phyloP scores from a whole-genome alignment of 768 basidiomycete genomes.

The Mycena maculata region DNA sequence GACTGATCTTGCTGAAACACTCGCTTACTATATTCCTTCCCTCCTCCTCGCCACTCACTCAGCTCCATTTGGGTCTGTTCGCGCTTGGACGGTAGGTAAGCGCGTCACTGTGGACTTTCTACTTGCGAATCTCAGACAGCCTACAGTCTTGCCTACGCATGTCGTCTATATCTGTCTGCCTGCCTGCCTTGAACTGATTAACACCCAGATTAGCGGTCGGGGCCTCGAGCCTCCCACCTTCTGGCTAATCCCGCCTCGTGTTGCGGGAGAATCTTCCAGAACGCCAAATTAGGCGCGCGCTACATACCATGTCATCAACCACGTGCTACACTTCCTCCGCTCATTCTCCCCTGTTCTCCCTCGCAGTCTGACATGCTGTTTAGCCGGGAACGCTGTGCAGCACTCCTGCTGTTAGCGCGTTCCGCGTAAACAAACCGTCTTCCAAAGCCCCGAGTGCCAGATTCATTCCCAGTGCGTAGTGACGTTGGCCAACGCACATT shows the following conservation, averaged over 20 bases:
- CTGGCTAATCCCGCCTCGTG: too few species aligned
- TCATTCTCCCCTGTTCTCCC: neutral
- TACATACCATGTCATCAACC: conserved; percentile 1
- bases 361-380: conserved; percentile 9
- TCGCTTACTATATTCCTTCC: conserved; percentile 14
- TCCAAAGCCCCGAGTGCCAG: too few species aligned
- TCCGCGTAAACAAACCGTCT: neutral
- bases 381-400: neutral
- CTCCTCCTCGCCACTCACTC: too few species aligned
- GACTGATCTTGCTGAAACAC: too few species aligned
- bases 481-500: neutral
- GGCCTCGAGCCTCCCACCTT: too few species aligned
- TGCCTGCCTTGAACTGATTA: conserved; percentile 3
- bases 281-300: conserved; percentile 8
- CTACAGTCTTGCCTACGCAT: conserved; percentile 3
- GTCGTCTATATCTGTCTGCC: conserved; percentile 20
- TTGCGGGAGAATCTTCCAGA: too few species aligned
- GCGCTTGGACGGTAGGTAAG: too few species aligned
- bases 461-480: conserved; percentile 14
- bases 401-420: neutral
- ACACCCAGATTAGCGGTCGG: conserved; percentile 24
- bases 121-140: conserved; percentile 3
- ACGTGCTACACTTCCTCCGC: conserved; percentile 6
- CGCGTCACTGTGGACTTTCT: too few species aligned
- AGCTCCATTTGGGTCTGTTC: too few species aligned